Evolutionary conservation across 805 yeast species (phyloP).

Genomic region (Candida endomychidarum): DNA sequence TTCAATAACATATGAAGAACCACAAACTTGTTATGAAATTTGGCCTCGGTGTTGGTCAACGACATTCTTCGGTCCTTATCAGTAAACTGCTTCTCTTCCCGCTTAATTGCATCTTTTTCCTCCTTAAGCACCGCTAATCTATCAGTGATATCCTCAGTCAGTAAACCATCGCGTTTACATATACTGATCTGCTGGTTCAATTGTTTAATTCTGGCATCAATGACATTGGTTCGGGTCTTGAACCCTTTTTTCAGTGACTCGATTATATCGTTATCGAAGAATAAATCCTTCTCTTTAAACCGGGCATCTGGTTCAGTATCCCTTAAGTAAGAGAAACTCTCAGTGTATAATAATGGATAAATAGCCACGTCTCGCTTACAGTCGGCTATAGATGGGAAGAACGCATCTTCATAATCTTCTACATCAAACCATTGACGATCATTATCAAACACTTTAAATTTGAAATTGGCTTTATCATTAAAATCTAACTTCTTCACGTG

Average conservation of each 20-base stretch:
- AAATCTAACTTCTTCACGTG: background rate
- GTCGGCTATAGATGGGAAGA: constrained; percentile 36
- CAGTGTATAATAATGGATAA: constrained; percentile 64
- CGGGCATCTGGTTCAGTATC: constrained; percentile 40
- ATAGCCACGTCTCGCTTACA: constrained; percentile 47
- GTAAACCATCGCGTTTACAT: constrained; percentile 9
- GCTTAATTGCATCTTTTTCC: constrained; percentile 16
- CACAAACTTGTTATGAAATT: constrained; percentile 39
- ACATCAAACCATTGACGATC: constrained; percentile 63
- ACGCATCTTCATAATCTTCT: constrained; percentile 61
- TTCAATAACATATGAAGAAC: constrained; percentile 40
- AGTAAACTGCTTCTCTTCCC: constrained; percentile 10
- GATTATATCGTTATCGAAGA: constrained; percentile 28
- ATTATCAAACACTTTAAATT: constrained; percentile 44
- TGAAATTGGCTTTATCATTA: background rate
- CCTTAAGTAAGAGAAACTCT: constrained; percentile 67
- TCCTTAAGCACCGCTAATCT: constrained; percentile 23
- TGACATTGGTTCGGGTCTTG: constrained; percentile 27
- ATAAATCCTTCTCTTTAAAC: constrained; percentile 16
- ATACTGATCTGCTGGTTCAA: constrained; percentile 21
- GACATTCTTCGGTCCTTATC: constrained; percentile 12
- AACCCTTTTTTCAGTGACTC: constrained; percentile 26
- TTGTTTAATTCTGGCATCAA: constrained; percentile 26
- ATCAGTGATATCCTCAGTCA: constrained; percentile 13
- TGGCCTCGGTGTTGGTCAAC: constrained; percentile 11